These are phyloP conservation scores for Flaveria robusta DNA, from an alignment of 129 eudicot genomes.

Conservation along the genomic window DNA sequence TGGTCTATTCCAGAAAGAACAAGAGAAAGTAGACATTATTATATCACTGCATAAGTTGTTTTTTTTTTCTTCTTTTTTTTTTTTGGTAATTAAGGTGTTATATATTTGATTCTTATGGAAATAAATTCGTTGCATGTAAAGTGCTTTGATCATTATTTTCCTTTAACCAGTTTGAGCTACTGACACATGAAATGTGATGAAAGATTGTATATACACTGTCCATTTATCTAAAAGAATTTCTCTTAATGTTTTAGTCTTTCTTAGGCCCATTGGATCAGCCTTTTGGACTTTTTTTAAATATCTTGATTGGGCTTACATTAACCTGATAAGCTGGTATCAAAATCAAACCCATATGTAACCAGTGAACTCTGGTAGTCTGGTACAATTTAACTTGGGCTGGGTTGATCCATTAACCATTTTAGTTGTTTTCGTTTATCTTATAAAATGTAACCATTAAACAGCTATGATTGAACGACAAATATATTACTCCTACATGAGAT, in stretches of 20 bases:
- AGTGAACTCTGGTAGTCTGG: too few species aligned
- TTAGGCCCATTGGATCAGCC: neutral
- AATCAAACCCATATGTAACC: too few species aligned
- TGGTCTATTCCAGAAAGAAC: slow-evolving; percentile 73
- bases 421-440: too few species aligned
- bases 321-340: neutral
- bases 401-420: neutral
- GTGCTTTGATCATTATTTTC: neutral
- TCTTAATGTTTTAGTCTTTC: neutral
- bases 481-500: neutral
- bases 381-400: neutral
- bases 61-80: neutral
- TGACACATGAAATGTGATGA: too few species aligned
- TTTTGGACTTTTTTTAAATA: neutral
- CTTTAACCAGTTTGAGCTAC: neutral
- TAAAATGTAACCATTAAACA: too few species aligned
- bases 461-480: neutral
- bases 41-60: neutral
- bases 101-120: neutral
- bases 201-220: too few species aligned
- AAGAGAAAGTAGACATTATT: slow-evolving; percentile 29
- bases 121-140: neutral
- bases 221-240: too few species aligned
- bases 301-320: neutral
- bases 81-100: neutral